These are phyloP conservation scores for Kockiozyma suomiensis DNA, from an alignment of 805 yeast genomes.

Conservation along the genomic window DNA sequence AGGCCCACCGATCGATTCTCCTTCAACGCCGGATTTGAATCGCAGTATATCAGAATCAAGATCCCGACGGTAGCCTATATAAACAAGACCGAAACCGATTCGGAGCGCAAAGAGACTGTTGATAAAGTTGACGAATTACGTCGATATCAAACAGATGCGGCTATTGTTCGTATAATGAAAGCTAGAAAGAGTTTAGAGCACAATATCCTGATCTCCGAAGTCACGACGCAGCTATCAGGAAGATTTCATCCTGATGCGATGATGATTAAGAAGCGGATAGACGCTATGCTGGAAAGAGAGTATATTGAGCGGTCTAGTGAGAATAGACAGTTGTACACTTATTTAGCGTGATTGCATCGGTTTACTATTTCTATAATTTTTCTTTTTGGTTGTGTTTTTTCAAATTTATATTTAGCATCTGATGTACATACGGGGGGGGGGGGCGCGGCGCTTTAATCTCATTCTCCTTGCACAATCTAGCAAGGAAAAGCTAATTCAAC, in stretches of 20 bases:
- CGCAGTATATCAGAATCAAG: slow-evolving; percentile 69
- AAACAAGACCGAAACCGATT: slow-evolving; percentile 51
- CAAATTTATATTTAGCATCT: background rate
- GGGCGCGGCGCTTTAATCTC: background rate
- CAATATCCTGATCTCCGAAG: slow-evolving; percentile 67
- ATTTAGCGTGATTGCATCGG: slow-evolving; percentile 64
- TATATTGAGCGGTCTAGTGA: slow-evolving; percentile 72
- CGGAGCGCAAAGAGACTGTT: slow-evolving; percentile 54
- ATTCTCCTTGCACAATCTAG: background rate
- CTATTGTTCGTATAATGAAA: slow-evolving; percentile 85
- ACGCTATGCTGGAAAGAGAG: slow-evolving; percentile 76
- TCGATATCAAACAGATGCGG: slow-evolving; percentile 74
- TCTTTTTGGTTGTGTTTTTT: background rate
- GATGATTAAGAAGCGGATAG: slow-evolving; percentile 71
- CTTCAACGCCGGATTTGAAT: slow-evolving; percentile 67
- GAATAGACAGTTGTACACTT: slow-evolving; percentile 62
- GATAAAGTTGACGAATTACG: slow-evolving; percentile 64
- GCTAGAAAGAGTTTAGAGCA: slow-evolving; percentile 63
- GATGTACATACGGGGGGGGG: background rate
- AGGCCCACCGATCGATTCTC: slow-evolving; percentile 63
- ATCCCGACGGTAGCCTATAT: slow-evolving; percentile 64
- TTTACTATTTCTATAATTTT: too few species aligned
- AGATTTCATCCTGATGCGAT: slow-evolving; percentile 72
- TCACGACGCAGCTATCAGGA: slow-evolving; percentile 57
- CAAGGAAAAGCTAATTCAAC: background rate